Conservation (phyloP, 2,329 filamentous ascomycete species). For the Hypomyces perniciosus region DNA sequence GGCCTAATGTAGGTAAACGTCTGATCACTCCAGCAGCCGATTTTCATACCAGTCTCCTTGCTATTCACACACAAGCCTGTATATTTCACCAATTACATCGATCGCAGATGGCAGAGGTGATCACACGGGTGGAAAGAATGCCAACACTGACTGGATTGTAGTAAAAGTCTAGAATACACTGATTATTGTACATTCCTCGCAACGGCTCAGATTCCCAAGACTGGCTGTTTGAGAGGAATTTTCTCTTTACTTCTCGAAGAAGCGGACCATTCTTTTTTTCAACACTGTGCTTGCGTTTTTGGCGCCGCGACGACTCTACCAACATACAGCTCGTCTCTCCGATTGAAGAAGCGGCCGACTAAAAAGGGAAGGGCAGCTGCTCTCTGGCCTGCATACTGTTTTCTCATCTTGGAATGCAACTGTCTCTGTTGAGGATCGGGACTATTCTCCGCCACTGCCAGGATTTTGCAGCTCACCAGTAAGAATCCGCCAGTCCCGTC, state of each 20-base stretch:
- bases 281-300: not conserved
- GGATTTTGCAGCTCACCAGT: conserved; percentile 28
- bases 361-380: conserved; percentile 20
- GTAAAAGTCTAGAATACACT: not conserved
- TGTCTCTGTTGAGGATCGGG: conserved; percentile 33
- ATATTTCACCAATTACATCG: conserved; percentile 5
- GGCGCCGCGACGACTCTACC: not conserved
- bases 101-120: conserved; percentile 1
- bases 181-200: not conserved
- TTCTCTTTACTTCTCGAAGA: not conserved
- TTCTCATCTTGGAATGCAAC: conserved; percentile 32
- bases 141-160: conserved; percentile 7
- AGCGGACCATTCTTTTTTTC: not conserved
- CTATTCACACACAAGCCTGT: conserved; percentile 4
- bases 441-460: conserved; percentile 27
- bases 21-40: conserved; percentile 8
- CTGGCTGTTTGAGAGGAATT: conserved; percentile 2
- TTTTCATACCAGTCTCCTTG: conserved; percentile 13
- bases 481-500: conserved; percentile 25
- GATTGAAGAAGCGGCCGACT: conserved; percentile 16
- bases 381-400: conserved; percentile 15
- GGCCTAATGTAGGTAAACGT: conserved; percentile 9
- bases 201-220: not conserved
- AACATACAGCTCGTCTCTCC: not conserved
- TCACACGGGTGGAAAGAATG: conserved; percentile 8